Evolutionary conservation across 768 basidiomycete genomes (phyloP).

Genomic region (Termitomyces sp.): DNA sequence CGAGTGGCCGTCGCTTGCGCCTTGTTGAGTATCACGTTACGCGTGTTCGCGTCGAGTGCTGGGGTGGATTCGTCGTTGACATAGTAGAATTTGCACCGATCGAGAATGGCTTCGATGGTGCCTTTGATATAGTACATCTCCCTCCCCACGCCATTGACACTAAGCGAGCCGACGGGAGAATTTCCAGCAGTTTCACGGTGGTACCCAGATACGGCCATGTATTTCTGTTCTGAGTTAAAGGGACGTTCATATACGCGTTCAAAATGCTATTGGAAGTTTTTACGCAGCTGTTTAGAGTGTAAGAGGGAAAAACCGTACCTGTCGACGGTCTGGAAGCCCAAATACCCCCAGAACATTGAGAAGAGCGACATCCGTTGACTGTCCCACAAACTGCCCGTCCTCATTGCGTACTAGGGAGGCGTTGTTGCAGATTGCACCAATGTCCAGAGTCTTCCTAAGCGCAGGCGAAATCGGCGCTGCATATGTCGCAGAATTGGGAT

Average conservation of each 20-base stretch:
- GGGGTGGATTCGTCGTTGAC: conserved; percentile 89
- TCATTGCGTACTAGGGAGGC: conserved; percentile 60
- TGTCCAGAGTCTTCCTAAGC: conserved; percentile 66
- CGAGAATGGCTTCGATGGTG: conserved; percentile 82
- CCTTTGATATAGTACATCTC: conserved; percentile 93
- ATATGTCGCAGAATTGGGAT: conserved; percentile 39
- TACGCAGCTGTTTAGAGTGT: not conserved
- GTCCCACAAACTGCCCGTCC: conserved; percentile 72
- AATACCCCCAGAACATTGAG: conserved; percentile 72
- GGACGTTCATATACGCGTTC: conserved; percentile 73
- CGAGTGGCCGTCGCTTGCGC: conserved; percentile 68
- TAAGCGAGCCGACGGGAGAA: conserved; percentile 11
- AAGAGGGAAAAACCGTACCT: conserved; percentile 38
- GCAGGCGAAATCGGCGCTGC: conserved; percentile 50
- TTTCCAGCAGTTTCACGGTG: conserved; percentile 33
- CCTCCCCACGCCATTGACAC: conserved; percentile 30
- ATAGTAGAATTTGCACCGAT: conserved; percentile 85
- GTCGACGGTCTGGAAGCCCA: conserved; percentile 61
- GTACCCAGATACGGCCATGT: conserved; percentile 83
- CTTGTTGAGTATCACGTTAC: conserved; percentile 60
- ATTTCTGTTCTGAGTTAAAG: conserved; percentile 93
- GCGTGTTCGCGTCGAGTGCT: conserved; percentile 61
- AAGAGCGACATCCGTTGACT: conserved; percentile 90
- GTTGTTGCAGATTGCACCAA: conserved; percentile 90
- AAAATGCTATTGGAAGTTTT: conserved; percentile 43